Base-by-base conservation (phyloP, 2,329 filamentous ascomycete species). In the Zopfia rhizophila region DNA sequence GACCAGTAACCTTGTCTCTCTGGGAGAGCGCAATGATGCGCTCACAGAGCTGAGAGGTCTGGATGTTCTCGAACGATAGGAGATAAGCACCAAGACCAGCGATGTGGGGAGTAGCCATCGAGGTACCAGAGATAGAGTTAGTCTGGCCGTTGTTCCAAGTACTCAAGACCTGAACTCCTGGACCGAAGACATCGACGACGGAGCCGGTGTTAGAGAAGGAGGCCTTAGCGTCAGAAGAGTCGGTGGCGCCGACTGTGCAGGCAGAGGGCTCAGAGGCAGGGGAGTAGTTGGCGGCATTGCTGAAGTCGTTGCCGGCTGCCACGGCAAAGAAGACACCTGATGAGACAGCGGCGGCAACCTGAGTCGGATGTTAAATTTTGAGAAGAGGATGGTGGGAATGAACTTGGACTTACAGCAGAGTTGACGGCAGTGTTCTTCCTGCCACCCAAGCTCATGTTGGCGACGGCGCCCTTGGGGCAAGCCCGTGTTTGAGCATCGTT, bases 71-170 rank as follows among this genome's bases (percentile, higher is more conserved):
- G 24, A 79, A 66, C 8, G 70, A 68, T 73, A 89, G 82, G 31
- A 90, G 74, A 71, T 89, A 90, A 23, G 86, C 86, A 17, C 81
- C 84, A 8, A 90, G 76, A 39, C 87, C 87, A 24, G 83, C 80
- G 40, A 90, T 77, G 65, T 89, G 86, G 4, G 87, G 87, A n/a
- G 80, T 80, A 23, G 87, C 85, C 84, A 87, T 87, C 25, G 78
- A 82, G 5, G 85, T 88, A 12, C 84, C 85, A 10, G 76, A 79
- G 55, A 84, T 77, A 36, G 68, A 76, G 39, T 72, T 73, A 66
- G 56, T 65, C 3, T 64, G 66, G 30, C 70, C 67, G 23, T 75
- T 47, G 25, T 56, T 60, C 53, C 52, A 83, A 21, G 82, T 75
- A 59, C 75, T 80, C 1, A 75, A 72, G 14, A 75, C 55, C 1